Evolutionary conservation across 352 stramenopile genomes (phyloP).

Genomic region (Pythium dissotocum): DNA sequence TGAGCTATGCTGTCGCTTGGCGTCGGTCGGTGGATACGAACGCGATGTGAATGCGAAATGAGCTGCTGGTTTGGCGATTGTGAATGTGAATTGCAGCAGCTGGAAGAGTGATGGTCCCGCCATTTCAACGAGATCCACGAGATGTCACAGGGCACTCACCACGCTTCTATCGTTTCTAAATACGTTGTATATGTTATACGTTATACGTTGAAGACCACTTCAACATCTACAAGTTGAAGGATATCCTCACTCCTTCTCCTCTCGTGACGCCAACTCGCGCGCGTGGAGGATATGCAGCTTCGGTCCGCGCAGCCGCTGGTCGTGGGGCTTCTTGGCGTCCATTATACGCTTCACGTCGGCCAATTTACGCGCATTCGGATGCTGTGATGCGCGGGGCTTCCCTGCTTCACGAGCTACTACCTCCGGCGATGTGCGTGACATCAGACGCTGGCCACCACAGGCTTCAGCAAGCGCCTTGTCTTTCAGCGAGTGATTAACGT

Average conservation of each 20-base stretch:
- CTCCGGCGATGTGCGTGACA: neutral
- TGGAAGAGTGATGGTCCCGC: constrained; percentile 11
- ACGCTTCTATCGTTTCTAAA: constrained; percentile 13
- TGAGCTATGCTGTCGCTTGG: neutral
- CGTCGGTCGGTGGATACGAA: constrained; percentile 18
- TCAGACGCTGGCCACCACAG: neutral
- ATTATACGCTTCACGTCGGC: constrained; percentile 29
- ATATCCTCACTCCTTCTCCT: constrained; percentile 7
- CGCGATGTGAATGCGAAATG: constrained; percentile 3
- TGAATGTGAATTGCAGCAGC: constrained; percentile 11
- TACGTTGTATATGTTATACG: neutral
- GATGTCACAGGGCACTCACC: neutral
- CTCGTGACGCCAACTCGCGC: constrained; percentile 18
- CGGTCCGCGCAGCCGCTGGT: constrained; percentile 30
- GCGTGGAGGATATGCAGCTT: constrained; percentile 54
- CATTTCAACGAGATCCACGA: constrained; percentile 7
- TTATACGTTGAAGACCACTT: constrained; percentile 13
- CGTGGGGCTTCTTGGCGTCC: constrained; percentile 11
- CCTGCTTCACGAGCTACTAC: neutral
- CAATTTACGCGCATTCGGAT: constrained; percentile 20
- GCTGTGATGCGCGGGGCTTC: neutral
- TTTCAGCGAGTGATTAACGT: constrained; percentile 20
- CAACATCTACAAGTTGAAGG: neutral
- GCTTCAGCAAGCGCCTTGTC: neutral
- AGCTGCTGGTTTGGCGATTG: neutral